phyloP scores from a whole-genome alignment of 129 eudicot species.

The Silybum marianum region DNA sequence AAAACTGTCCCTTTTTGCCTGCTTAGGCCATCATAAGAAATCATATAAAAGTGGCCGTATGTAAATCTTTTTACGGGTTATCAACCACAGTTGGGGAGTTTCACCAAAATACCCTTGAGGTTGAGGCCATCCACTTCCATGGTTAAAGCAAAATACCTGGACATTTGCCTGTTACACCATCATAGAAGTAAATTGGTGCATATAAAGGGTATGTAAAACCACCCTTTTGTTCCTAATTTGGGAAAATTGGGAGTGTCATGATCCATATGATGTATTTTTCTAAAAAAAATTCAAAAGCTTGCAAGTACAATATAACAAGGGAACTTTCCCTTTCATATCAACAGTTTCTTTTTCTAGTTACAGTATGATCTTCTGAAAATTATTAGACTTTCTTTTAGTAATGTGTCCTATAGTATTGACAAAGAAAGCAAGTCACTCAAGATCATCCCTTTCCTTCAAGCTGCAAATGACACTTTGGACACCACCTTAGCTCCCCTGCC shows the following conservation, averaged over 20 bases:
- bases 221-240: not conserved
- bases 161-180: not conserved
- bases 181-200: not conserved
- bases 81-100: not conserved
- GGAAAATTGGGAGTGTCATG: constrained; percentile 9
- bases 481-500: constrained; percentile 97
- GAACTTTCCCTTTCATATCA: constrained; percentile 6
- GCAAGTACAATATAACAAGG: not conserved
- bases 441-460: constrained; percentile 25
- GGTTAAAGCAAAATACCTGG: not conserved
- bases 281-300: not conserved
- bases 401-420: not conserved
- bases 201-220: not conserved
- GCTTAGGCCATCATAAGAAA: constrained; percentile 46
- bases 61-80: constrained; percentile 21
- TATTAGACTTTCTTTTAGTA: not conserved
- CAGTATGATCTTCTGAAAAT: not conserved
- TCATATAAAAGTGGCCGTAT: constrained; percentile 24
- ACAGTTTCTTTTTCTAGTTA: not conserved
- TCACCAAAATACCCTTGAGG: not conserved
- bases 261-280: not conserved
- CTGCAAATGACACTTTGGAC: constrained; percentile 66
- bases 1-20: constrained; percentile 64
- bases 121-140: not conserved
- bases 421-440: not conserved